Evolutionary conservation across 2,329 filamentous ascomycete genomes (phyloP).

Genomic region (Thielaviopsis euricoi): DNA sequence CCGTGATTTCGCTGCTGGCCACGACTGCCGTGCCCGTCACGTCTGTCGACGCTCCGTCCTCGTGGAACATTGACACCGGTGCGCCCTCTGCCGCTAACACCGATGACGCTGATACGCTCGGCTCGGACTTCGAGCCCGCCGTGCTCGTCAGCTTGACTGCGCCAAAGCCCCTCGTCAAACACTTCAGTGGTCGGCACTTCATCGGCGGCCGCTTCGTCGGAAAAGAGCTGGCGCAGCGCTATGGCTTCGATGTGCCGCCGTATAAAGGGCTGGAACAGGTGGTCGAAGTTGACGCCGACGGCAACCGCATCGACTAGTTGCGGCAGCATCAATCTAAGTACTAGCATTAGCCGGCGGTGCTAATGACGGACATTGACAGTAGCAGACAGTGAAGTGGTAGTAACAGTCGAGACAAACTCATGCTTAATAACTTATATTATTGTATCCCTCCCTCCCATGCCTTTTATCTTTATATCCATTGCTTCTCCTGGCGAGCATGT

Average conservation of each 20-base stretch:
- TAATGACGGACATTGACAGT: neutral
- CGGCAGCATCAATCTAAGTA: neutral
- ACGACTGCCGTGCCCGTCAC: constrained; percentile 61
- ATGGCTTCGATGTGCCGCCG: constrained; percentile 62
- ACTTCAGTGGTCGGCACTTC: constrained; percentile 80
- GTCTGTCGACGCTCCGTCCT: constrained; percentile 82
- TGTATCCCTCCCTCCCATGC: no score
- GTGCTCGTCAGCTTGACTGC: constrained; percentile 80
- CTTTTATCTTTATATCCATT: neutral
- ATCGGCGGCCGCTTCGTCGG: constrained; percentile 77
- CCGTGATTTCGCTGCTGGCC: constrained; percentile 62
- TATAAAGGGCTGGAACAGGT: constrained; percentile 84
- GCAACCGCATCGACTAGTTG: constrained; percentile 27
- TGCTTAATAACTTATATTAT: no score
- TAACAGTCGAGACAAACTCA: no score
- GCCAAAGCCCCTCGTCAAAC: constrained; percentile 74
- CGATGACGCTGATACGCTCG: no score
- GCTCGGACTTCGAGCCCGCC: constrained; percentile 63
- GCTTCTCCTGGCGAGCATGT: neutral
- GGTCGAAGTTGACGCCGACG: constrained; percentile 48
- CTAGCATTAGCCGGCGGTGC: neutral
- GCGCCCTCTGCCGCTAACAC: constrained; percentile 45
- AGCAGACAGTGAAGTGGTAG: no score
- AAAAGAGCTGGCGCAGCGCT: constrained; percentile 64
- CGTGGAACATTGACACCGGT: constrained; percentile 82